These are phyloP conservation scores for Geotrichum carabidarum DNA, from an alignment of 1,139 yeast species.

Conservation along the genomic window DNA sequence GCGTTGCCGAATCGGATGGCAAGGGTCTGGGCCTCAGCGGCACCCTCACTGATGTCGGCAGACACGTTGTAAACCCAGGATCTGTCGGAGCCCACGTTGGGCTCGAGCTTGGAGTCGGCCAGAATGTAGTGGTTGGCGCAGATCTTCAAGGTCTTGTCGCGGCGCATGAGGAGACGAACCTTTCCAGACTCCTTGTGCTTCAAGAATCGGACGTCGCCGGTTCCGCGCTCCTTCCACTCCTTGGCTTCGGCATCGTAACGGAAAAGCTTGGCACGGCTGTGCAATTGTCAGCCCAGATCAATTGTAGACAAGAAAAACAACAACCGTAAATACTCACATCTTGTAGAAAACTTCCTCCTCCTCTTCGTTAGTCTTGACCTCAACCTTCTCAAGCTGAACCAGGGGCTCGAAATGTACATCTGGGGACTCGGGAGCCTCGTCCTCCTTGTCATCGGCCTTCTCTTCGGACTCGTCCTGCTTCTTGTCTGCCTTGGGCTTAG, in stretches of 20 bases:
- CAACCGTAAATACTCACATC: constrained; percentile 40
- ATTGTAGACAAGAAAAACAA: constrained; percentile 22
- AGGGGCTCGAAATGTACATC: constrained; percentile 96
- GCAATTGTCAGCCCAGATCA: constrained; percentile 1
- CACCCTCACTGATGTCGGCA: constrained; percentile 94
- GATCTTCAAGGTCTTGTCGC: constrained; percentile 95
- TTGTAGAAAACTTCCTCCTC: constrained; percentile 84
- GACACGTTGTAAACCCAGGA: constrained; percentile 97
- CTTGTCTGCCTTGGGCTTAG: constrained; percentile 57
- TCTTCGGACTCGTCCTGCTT: constrained; percentile 40
- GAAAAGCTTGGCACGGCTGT: constrained; percentile 80
- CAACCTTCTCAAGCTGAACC: constrained; percentile 91
- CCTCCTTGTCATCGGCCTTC: constrained; percentile 40
- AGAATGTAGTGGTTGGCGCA: constrained; percentile 92
- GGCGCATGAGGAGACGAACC: constrained; percentile 92
- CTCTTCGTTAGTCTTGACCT: constrained; percentile 95
- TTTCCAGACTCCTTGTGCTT: constrained; percentile 77
- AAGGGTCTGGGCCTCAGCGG: constrained; percentile 90
- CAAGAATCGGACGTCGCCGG: constrained; percentile 95
- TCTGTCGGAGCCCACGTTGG: constrained; percentile 95
- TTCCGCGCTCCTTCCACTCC: constrained; percentile 99
- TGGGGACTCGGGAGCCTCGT: constrained; percentile 80
- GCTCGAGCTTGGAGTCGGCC: constrained; percentile 78
- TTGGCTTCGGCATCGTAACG: constrained; percentile 68
- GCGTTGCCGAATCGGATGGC: constrained; percentile 96